Percentiles rank a stretch among this genome's conserved stretches.
These are phyloP conservation scores for Coniferiporia weirii DNA, from an alignment of 1,284 basidiomycete genomes.

Conservation along the genomic window DNA sequence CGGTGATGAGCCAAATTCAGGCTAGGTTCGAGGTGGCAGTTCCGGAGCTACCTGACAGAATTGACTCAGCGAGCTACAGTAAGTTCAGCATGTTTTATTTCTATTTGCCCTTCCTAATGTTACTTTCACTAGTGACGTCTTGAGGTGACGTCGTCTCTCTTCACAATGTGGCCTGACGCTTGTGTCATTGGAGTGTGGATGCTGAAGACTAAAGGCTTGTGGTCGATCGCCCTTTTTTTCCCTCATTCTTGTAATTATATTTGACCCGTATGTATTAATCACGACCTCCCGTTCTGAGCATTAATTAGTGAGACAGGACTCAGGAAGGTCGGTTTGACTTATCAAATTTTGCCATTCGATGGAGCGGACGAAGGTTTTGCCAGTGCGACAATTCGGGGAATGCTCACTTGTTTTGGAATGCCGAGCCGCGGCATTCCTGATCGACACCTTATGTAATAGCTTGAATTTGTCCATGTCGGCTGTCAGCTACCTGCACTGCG, in stretches of 20 bases:
- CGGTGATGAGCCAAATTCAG: conserved; percentile 91
- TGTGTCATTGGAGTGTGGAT: background rate
- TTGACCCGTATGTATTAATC: background rate
- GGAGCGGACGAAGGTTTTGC: no score
- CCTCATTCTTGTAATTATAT: conserved; percentile 4
- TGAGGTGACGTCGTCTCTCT: conserved; percentile 23
- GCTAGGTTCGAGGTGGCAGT: conserved; percentile 91
- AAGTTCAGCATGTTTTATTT: conserved; percentile 30
- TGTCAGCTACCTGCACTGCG: no score
- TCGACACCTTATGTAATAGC: no score
- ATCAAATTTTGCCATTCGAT: no score
- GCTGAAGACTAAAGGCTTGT: background rate
- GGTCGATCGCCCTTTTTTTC: background rate
- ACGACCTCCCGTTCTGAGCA: background rate
- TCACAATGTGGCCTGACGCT: background rate
- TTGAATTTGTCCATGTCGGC: no score
- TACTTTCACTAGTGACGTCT: conserved; percentile 32
- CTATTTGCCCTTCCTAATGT: conserved; percentile 2
- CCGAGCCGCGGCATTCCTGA: no score
- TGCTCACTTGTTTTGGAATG: no score
- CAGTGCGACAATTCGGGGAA: no score
- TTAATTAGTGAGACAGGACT: no score
- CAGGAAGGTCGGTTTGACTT: no score
- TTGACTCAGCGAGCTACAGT: conserved; percentile 88
- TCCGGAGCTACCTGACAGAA: conserved; percentile 87